Evolutionary conservation across 2,329 filamentous ascomycete species (phyloP), one percentile per base, ranked within the genome.

Genomic region (Aspergillus piperis): DNA sequence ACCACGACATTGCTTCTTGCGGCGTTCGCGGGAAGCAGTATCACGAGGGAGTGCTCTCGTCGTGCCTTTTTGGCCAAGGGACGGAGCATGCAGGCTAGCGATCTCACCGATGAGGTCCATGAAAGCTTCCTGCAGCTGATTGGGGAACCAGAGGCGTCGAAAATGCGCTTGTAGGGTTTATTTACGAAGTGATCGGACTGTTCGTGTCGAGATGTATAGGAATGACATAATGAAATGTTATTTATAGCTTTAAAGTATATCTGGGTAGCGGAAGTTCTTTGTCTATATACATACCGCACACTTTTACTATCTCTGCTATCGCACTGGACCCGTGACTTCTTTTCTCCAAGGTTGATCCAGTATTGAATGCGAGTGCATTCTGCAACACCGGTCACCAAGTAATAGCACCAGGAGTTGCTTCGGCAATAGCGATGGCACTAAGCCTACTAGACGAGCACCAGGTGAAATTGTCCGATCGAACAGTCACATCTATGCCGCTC

Each of bases 71-170:
- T 86, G 68, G 90, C 93, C 75, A 91, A 88, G 71, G 94, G 95
- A 0, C 85, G 95, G 65, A 92, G 90, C 72, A 79, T 99, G 73
- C 95, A 98, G 80, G 95, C 95, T 0, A 92, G 90, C 67, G 95
- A 98, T 77, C 78, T 99, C 73, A 97, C 94, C 0, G 92, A 95
- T 17, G 90, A 96, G 77, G 90, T 99, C 8, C 89, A 96, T 70
- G 81, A 81, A 36, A 90, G 92, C 0, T 98, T 97, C 75, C 75
- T 90, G 70, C 87, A 87, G 61, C 75, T 96, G 17, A 89, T 97
- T 71, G 93, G 92, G 0, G 90, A 93, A 66, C 82, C 84, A 3
- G 84, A 84, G 39, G 80, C 70, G 15, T 72, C 76, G 30, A 78
- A 78, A 58, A 63, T 67, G 36, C 70, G 66, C 54, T 68, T 74